phyloP scores from a whole-genome alignment of 208 protist species.

The Wallacemonas sp. region DNA sequence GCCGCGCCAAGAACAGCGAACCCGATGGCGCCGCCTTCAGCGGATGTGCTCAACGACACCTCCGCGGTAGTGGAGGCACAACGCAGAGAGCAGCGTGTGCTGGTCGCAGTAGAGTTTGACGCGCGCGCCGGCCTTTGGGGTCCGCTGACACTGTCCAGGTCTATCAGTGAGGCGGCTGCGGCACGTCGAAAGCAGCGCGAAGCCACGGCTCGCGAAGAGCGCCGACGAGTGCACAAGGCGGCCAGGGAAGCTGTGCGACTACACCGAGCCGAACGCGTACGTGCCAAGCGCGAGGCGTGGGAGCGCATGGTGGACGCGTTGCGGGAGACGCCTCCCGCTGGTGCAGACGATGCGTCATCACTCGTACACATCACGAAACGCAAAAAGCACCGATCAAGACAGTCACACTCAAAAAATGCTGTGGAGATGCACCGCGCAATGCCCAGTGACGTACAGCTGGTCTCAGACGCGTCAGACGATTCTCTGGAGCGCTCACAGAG shows the following conservation, averaged over 20 bases:
- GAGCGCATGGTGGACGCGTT: background rate
- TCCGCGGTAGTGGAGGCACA: background rate
- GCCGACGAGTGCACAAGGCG: background rate
- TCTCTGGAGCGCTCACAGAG: too few species aligned
- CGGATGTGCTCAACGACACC: too few species aligned
- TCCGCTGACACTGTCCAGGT: constrained; percentile 29
- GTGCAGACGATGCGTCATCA: background rate
- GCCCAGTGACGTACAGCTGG: background rate
- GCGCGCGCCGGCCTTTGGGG: constrained; percentile 34
- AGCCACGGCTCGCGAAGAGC: background rate
- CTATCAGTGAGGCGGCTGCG: constrained; percentile 25
- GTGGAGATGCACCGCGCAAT: background rate
- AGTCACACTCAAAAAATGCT: background rate
- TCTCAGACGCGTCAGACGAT: background rate
- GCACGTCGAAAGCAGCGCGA: constrained; percentile 13
- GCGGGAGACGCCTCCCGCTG: background rate
- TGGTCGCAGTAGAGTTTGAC: constrained; percentile 58
- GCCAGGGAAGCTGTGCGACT: background rate
- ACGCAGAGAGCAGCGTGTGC: constrained; percentile 15
- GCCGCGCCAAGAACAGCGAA: background rate
- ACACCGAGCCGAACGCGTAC: constrained; percentile 1
- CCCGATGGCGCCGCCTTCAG: background rate
- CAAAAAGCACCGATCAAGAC: background rate
- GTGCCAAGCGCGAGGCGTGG: constrained; percentile 5
- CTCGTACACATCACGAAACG: background rate